Evolutionary conservation across 768 basidiomycete genomes (phyloP).

Genomic region (Russula compacta): DNA sequence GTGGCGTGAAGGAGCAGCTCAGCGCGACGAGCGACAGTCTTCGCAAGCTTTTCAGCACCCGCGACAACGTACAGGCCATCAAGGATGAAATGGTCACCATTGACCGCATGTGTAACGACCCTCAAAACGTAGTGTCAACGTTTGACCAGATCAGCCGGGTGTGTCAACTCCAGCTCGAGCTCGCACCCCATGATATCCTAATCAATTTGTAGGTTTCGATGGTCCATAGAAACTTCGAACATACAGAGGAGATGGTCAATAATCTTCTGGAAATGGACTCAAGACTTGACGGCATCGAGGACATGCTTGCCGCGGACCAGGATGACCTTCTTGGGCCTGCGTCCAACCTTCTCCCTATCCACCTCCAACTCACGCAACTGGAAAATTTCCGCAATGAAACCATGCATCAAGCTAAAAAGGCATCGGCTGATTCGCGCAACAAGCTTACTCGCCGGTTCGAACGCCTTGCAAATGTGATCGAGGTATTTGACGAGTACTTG

Average conservation of each 20-base stretch:
- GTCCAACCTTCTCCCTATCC: slow-evolving; percentile 80
- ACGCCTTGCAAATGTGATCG: slow-evolving; percentile 68
- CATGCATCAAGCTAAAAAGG: slow-evolving; percentile 86
- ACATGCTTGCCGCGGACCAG: slow-evolving; percentile 66
- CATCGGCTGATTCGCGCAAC: slow-evolving; percentile 52
- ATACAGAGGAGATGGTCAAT: slow-evolving; percentile 91
- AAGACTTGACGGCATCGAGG: slow-evolving; percentile 69
- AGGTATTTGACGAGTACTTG: slow-evolving; percentile 80
- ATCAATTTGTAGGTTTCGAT: slow-evolving; percentile 64
- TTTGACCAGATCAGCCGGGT: slow-evolving; percentile 97
- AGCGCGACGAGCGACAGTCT: slow-evolving; percentile 85
- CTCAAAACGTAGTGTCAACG: slow-evolving; percentile 66
- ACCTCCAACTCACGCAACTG: slow-evolving; percentile 86
- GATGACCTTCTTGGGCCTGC: slow-evolving; percentile 78
- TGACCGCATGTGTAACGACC: slow-evolving; percentile 68
- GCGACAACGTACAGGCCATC: slow-evolving; percentile 67
- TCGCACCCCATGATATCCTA: not conserved
- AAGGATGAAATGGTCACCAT: slow-evolving; percentile 81
- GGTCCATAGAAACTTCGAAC: slow-evolving; percentile 91
- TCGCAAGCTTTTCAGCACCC: slow-evolving; percentile 67
- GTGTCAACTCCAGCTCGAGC: slow-evolving; percentile 25
- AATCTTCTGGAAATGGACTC: slow-evolving; percentile 89
- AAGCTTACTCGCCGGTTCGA: slow-evolving; percentile 79
- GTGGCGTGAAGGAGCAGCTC: slow-evolving; percentile 87
- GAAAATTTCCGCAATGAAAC: slow-evolving; percentile 93